Evolutionary conservation across 179 eudicot species (phyloP).

Genomic region (Nepenthes alata): DNA sequence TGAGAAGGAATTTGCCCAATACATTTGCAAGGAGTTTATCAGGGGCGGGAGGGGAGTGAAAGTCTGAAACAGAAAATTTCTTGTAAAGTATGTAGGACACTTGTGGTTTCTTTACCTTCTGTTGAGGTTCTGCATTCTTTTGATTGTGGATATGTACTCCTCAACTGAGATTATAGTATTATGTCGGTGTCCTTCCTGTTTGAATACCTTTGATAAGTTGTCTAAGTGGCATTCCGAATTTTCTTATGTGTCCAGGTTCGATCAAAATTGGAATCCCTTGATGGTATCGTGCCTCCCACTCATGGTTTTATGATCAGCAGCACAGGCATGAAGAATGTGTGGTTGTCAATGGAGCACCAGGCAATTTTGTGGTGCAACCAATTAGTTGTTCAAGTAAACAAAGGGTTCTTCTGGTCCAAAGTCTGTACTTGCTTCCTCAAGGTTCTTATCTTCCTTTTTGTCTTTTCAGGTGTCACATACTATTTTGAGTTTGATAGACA

Average conservation of each 20-base stretch:
- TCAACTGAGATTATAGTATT: too few relatives aligned
- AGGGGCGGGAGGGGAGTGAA: too few relatives aligned
- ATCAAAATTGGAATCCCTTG: slow-evolving; percentile 70
- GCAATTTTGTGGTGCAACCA: slow-evolving; percentile 96
- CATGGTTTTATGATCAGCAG: slow-evolving; percentile 87
- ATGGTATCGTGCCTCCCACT: slow-evolving; percentile 85
- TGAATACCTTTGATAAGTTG: background rate
- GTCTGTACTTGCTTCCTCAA: slow-evolving; percentile 4
- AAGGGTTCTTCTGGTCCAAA: background rate
- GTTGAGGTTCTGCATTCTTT: too few relatives aligned
- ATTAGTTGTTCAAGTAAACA: slow-evolving; percentile 74
- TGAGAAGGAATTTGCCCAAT: too few relatives aligned
- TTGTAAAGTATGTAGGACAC: too few relatives aligned
- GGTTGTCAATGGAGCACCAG: slow-evolving; percentile 99
- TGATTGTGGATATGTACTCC: too few relatives aligned
- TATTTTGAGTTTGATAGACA: slow-evolving; percentile 77
- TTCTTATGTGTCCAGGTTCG: slow-evolving; percentile 52
- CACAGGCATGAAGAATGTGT: slow-evolving; percentile 77
- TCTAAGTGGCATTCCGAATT: slow-evolving; percentile 4
- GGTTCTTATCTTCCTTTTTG: slow-evolving; percentile 16
- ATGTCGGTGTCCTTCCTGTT: too few relatives aligned
- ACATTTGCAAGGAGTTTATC: too few relatives aligned
- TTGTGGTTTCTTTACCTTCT: too few relatives aligned
- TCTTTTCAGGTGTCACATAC: slow-evolving; percentile 78
- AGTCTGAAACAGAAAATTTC: too few relatives aligned